A percentile compares a stretch with the other conserved stretches of the same genome.
These are phyloP conservation scores for Eutrema yunnanense DNA, from an alignment of 345 rosid species.

Conservation along the genomic window DNA sequence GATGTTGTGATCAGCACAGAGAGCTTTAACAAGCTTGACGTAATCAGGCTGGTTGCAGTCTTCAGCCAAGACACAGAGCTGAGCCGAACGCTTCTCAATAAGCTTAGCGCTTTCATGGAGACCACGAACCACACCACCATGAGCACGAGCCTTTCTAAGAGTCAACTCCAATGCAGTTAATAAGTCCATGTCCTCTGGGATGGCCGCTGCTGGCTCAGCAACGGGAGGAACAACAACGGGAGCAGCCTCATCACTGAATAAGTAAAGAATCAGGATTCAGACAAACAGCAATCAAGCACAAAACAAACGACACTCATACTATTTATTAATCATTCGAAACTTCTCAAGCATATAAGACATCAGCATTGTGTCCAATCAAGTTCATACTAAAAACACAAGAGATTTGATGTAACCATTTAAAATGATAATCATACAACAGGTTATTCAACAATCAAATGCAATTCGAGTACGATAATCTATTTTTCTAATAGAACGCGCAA, in stretches of 20 bases:
- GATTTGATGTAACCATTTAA: neutral
- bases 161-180: slow-evolving; percentile 70
- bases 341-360: neutral
- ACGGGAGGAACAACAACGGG: slow-evolving; percentile 43
- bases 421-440: neutral
- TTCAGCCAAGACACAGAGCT: slow-evolving; percentile 76
- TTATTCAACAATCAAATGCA: neutral
- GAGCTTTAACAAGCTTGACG: slow-evolving; percentile 70
- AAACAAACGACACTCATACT: neutral
- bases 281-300: neutral
- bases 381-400: neutral
- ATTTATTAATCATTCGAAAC: neutral
- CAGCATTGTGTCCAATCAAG: neutral
- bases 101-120: slow-evolving; percentile 76
- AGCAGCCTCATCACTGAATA: slow-evolving; percentile 61
- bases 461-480: neutral
- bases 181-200: slow-evolving; percentile 73
- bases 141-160: slow-evolving; percentile 67
- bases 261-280: neutral
- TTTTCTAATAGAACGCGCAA: neutral
- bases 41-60: slow-evolving; percentile 88
- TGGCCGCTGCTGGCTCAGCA: slow-evolving; percentile 32
- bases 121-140: slow-evolving; percentile 74
- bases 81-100: slow-evolving; percentile 70
- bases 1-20: slow-evolving; percentile 68